Evolutionary conservation across 2,329 filamentous ascomycete species (phyloP).

Genomic region (Furcasterigmium sp.): DNA sequence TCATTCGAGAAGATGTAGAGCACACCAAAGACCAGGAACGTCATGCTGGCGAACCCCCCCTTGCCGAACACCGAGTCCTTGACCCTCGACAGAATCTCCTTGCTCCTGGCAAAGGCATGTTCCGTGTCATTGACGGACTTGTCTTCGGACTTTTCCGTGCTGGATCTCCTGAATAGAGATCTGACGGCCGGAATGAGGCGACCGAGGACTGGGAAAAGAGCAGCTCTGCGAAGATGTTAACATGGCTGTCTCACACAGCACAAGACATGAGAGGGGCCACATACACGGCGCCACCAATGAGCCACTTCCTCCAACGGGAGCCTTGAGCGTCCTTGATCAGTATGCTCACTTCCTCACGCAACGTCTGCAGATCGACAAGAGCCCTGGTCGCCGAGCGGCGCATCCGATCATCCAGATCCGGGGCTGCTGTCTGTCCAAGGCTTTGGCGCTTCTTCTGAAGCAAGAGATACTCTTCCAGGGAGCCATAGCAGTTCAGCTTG

Average conservation of each 20-base stretch:
- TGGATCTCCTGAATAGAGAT: constrained; percentile 41
- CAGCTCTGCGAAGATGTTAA: background rate
- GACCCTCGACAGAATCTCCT: constrained; percentile 44
- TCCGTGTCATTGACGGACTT: constrained; percentile 46
- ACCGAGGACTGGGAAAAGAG: background rate
- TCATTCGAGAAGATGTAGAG: constrained; percentile 56
- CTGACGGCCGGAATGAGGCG: constrained; percentile 46
- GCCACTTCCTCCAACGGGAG: constrained; percentile 47
- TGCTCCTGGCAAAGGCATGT: constrained; percentile 49
- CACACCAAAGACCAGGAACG: constrained; percentile 50
- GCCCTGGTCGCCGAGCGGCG: constrained; percentile 34
- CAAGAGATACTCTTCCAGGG: constrained; percentile 27
- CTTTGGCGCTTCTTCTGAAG: constrained; percentile 23
- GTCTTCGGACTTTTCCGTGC: constrained; percentile 26
- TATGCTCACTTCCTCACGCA: constrained; percentile 38
- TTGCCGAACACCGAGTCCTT: constrained; percentile 36
- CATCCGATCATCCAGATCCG: constrained; percentile 37
- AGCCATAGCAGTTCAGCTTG: constrained; percentile 27
- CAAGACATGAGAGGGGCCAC: constrained; percentile 14
- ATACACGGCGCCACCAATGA: constrained; percentile 47
- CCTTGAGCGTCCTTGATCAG: constrained; percentile 39
- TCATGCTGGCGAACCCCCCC: constrained; percentile 41
- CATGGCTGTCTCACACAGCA: background rate
- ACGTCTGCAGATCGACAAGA: constrained; percentile 35
- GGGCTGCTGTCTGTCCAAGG: constrained; percentile 20